Percentiles rank a stretch among this genome's conserved stretches.
Evolutionary conservation across 768 basidiomycete species (phyloP).

Genomic region (Neoboletus brunneissimus): DNA sequence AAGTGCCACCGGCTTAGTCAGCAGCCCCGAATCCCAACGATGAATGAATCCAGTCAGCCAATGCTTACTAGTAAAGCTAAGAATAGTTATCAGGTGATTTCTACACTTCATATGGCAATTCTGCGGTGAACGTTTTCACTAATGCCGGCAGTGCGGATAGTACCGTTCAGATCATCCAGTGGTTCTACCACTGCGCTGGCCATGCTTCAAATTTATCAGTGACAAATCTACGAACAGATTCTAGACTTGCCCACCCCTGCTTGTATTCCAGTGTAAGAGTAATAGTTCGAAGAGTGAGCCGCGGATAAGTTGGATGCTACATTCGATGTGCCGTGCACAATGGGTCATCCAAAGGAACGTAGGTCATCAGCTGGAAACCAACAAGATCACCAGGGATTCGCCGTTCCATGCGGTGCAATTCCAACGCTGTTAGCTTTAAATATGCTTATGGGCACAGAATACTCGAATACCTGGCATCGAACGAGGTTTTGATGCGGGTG

Average conservation of each 20-base stretch:
- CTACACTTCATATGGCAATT: not conserved
- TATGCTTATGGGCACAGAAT: not conserved
- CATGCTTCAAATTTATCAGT: not conserved
- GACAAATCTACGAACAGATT: not conserved
- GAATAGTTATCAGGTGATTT: not conserved
- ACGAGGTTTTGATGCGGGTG: not conserved
- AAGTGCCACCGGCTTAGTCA: not conserved
- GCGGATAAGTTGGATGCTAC: not conserved
- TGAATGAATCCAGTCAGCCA: not conserved
- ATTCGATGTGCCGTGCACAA: not conserved
- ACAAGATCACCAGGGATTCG: not conserved
- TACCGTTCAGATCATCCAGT: not conserved
- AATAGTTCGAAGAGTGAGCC: not conserved
- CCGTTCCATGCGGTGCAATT: not conserved
- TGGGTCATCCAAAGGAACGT: not conserved
- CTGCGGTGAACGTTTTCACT: not conserved
- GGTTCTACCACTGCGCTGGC: not conserved
- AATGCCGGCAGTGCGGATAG: not conserved
- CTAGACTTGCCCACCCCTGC: not conserved
- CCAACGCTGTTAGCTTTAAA: not conserved
- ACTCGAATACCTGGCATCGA: not conserved
- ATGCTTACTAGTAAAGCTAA: not conserved
- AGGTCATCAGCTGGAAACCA: not conserved
- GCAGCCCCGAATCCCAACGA: not conserved
- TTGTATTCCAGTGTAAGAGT: not conserved